Conservation (phyloP, 352 stramenopile species). For the Phytophthora vignae region DNA sequence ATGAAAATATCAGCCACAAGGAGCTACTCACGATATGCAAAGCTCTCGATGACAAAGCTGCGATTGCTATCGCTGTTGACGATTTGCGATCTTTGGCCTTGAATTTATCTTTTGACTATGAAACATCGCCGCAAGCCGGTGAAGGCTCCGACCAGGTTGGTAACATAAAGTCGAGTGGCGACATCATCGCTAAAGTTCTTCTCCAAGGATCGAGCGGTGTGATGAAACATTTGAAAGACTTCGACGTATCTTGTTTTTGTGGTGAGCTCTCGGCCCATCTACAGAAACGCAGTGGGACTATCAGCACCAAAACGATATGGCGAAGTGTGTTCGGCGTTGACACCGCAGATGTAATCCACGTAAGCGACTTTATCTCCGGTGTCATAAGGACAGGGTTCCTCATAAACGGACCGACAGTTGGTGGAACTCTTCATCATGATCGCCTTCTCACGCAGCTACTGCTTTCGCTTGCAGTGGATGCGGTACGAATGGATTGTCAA, state of each 20-base stretch:
- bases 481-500: conserved; percentile 42
- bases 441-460: conserved; percentile 48
- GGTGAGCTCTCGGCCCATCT: conserved; percentile 42
- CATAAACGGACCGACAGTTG: background rate
- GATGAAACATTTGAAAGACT: conserved; percentile 43
- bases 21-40: conserved; percentile 38
- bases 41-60: conserved; percentile 37
- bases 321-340: conserved; percentile 50
- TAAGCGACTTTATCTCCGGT: conserved; percentile 56
- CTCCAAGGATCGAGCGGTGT: conserved; percentile 25
- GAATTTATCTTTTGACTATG: conserved; percentile 53
- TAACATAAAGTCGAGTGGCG: conserved; percentile 30
- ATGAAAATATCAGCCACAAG: conserved; percentile 49
- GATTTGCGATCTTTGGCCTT: conserved; percentile 53
- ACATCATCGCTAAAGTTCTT: conserved; percentile 45
- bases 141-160: conserved; percentile 1
- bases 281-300: conserved; percentile 41
- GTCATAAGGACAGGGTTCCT: conserved; percentile 51
- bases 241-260: conserved; percentile 45
- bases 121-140: background rate
- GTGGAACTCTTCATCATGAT: conserved; percentile 12
- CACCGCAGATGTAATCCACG: conserved; percentile 37
- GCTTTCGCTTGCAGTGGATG: conserved; percentile 55
- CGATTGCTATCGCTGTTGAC: conserved; percentile 31
- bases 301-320: conserved; percentile 52